These are phyloP conservation scores for Ceratocystis harringtonii DNA, from an alignment of 2,329 filamentous ascomycete genomes.

Conservation along the genomic window DNA sequence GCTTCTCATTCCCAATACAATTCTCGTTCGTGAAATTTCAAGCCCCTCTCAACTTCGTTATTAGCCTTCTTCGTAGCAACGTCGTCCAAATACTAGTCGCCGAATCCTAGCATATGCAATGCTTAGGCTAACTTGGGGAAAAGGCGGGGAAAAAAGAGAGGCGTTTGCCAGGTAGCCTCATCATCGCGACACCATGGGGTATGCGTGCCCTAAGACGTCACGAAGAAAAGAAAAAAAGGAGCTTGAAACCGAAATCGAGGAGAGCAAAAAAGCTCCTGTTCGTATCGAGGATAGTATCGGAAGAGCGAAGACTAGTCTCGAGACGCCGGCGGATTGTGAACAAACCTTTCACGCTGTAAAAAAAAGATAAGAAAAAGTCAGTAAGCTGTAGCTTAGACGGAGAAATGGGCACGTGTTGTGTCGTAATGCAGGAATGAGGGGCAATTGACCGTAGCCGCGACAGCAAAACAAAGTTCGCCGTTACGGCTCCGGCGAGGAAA, in stretches of 20 bases:
- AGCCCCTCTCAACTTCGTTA: neutral
- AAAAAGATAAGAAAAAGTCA: neutral
- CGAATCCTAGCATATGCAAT: neutral
- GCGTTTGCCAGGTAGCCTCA: slow-evolving; percentile 5
- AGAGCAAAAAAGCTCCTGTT: neutral
- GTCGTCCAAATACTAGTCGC: neutral
- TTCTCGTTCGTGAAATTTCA: neutral
- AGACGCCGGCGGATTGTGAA: neutral
- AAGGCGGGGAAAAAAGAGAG: slow-evolving; percentile 14
- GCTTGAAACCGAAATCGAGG: neutral
- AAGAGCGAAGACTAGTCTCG: neutral
- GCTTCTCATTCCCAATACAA: neutral
- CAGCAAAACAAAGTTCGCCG: neutral
- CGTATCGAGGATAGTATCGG: slow-evolving; percentile 6
- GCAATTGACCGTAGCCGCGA: neutral
- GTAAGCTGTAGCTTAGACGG: slow-evolving; percentile 2
- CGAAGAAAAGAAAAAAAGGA: neutral
- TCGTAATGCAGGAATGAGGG: slow-evolving; percentile 8
- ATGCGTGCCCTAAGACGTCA: neutral
- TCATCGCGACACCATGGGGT: slow-evolving; percentile 6
- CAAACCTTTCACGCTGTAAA: slow-evolving; percentile 17
- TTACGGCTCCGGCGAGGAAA: neutral
- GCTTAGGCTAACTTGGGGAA: neutral
- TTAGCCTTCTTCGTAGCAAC: neutral
- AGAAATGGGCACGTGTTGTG: slow-evolving; percentile 1